Conservation (phyloP, 352 stramenopile genomes). For the Thraustochytrium striatum region DNA sequence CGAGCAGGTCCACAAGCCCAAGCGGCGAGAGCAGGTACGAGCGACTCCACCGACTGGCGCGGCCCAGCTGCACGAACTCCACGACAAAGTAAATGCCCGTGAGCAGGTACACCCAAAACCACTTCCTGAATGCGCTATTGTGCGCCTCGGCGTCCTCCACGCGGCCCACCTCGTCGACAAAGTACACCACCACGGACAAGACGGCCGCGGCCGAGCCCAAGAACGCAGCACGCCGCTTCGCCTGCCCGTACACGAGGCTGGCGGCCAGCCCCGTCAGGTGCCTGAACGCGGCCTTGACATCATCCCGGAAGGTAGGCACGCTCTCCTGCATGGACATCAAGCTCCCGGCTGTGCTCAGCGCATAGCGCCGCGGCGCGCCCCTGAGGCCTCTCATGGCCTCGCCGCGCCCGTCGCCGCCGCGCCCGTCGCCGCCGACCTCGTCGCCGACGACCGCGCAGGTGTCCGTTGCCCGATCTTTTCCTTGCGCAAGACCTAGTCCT, state of each 20-base stretch:
- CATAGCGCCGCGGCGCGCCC: too few species aligned
- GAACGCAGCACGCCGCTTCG: background rate
- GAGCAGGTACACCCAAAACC: background rate
- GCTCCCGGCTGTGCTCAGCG: background rate
- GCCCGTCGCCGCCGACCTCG: background rate
- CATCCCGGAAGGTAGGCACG: background rate
- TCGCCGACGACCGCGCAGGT: too few species aligned
- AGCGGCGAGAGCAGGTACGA: too few species aligned
- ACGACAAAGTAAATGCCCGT: background rate
- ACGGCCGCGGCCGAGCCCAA: background rate
- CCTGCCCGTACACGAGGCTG: background rate
- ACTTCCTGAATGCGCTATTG: background rate
- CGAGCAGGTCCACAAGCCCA: too few species aligned
- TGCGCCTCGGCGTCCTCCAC: background rate
- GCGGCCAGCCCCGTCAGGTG: background rate
- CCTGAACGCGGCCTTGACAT: background rate
- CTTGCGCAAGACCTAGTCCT: background rate
- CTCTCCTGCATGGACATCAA: background rate
- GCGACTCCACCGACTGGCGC: background rate
- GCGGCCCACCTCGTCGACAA: background rate
- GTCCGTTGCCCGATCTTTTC: background rate
- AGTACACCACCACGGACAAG: background rate
- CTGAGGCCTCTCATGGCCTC: too few species aligned
- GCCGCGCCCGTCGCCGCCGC: background rate
- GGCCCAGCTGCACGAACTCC: background rate